Base-by-base conservation (phyloP, 352 stramenopile species). In the Globisporangium recalcitrans region DNA sequence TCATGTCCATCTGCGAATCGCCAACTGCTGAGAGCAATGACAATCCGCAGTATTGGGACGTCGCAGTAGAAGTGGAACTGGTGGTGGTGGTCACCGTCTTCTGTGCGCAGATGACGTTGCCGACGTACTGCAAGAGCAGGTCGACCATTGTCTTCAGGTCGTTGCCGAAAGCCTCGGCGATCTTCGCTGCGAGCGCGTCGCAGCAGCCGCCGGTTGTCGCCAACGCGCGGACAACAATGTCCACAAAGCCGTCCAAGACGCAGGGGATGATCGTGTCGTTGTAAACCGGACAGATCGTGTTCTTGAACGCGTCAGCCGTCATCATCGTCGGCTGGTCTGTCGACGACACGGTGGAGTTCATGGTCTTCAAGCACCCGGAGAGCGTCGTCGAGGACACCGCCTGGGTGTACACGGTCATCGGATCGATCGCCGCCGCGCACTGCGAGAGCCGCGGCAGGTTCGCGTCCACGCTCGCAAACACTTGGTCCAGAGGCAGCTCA, bases 401-500 rank as follows among this genome's bases (percentile, higher is more conserved):
- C 1, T 65, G 68, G 0, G 63, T 52, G 32, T 63, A 59, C 14
- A 82, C 27, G 0, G 71, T 38, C n/a, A 67, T 42, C 1, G 63
- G 63, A 38, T 84, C 63, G 38, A 87, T 58, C 4, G 69, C 51
- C 0, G 77, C 77, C 0, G 69, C 60, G 29, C 77, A 85, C 27
- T 65, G 75, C 19, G 77, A 79, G 19, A 87, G 46, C 67, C 67
- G 79, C 10, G 75, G 75, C 21, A 74, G 36, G 13, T 63, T 38
- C 0, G 46, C 47, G 48, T 83, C 60, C 24, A 80, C 53, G 19
- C 68, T 51, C 19, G 40, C 46, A 40, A 82, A 74, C 5, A 72
- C 52, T 0, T 47, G 40, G 27, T 52, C n/a, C 10, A 74, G 34
- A 1, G 68, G 42, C 14, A 76, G 49, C 4, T 60, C 32, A 1